Percentiles rank a stretch among this genome's conserved stretches.
Conservation (phyloP, 2,329 filamentous ascomycete genomes). For the Cordyceps farinosa region DNA sequence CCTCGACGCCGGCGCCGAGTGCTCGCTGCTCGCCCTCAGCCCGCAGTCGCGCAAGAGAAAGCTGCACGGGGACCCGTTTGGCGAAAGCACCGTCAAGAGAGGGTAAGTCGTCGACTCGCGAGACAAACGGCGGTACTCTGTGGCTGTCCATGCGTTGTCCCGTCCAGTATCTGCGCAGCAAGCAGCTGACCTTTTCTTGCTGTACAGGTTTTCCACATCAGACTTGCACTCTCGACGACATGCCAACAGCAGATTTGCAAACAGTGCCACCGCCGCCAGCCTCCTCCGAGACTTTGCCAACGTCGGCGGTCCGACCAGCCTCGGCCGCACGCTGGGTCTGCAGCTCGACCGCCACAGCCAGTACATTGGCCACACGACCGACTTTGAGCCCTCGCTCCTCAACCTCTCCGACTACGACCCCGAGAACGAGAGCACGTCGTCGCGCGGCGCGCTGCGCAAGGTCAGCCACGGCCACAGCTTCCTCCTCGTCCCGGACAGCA, state of each 20-base stretch:
- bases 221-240: constrained; percentile 33
- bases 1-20: constrained; percentile 12
- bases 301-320: constrained; percentile 61
- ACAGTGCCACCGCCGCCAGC: constrained; percentile 52
- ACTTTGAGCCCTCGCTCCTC: constrained; percentile 80
- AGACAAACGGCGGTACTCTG: background rate
- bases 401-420: constrained; percentile 77
- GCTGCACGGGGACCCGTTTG: constrained; percentile 59
- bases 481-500: constrained; percentile 71
- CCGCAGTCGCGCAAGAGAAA: constrained; percentile 78
- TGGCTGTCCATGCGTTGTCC: background rate
- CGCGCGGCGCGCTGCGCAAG: constrained; percentile 66
- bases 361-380: constrained; percentile 78
- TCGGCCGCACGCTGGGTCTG: constrained; percentile 69
- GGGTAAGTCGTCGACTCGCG: constrained; percentile 55
- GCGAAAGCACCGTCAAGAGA: constrained; percentile 62
- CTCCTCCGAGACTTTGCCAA: constrained; percentile 69
- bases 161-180: background rate
- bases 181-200: background rate
- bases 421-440: constrained; percentile 73
- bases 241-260: constrained; percentile 37
- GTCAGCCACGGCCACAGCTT: constrained; percentile 77
- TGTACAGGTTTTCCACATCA: constrained; percentile 31
- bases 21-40: constrained; percentile 37
- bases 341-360: constrained; percentile 76